These are phyloP conservation scores for Hypoxylon sp. DNA, from an alignment of 2,329 filamentous ascomycete genomes.

Conservation along the genomic window DNA sequence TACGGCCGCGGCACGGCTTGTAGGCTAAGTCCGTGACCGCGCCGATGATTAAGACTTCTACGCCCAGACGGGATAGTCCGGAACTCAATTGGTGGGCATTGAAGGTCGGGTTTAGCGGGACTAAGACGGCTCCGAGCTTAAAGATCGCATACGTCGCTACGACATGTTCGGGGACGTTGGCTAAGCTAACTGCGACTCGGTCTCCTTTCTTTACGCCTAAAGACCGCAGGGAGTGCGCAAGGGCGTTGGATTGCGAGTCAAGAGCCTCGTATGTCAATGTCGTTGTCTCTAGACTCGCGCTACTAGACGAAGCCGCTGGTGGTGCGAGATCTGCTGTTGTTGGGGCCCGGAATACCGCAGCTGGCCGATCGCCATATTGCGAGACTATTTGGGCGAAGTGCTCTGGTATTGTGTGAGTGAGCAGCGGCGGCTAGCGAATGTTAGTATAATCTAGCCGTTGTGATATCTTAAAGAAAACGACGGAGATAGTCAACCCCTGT, in stretches of 20 bases:
- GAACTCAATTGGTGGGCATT: slow-evolving; percentile 82
- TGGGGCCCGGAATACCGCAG: slow-evolving; percentile 68
- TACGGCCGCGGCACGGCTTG: slow-evolving; percentile 68
- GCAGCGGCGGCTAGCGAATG: slow-evolving; percentile 72
- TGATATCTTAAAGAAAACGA: neutral
- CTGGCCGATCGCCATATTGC: slow-evolving; percentile 73
- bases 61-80: slow-evolving; percentile 81
- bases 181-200: slow-evolving; percentile 86
- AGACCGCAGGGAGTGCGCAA: slow-evolving; percentile 78
- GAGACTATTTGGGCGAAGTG: slow-evolving; percentile 79
- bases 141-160: slow-evolving; percentile 90
- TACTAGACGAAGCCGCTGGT: slow-evolving; percentile 49
- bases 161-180: slow-evolving; percentile 88
- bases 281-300: slow-evolving; percentile 74
- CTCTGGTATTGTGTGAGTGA: slow-evolving; percentile 77
- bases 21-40: slow-evolving; percentile 87
- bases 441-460: slow-evolving; percentile 19
- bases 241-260: slow-evolving; percentile 80
- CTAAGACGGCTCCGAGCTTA: slow-evolving; percentile 93
- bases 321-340: slow-evolving; percentile 45
- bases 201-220: slow-evolving; percentile 85
- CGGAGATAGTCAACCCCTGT: neutral
- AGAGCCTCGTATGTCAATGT: slow-evolving; percentile 81
- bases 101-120: slow-evolving; percentile 94
- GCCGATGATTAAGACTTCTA: slow-evolving; percentile 84